Evolutionary conservation across 2,329 filamentous ascomycete species (phyloP), one percentile per base, ranked within the genome.

Genomic region (Cercospora zeae-maydis): DNA sequence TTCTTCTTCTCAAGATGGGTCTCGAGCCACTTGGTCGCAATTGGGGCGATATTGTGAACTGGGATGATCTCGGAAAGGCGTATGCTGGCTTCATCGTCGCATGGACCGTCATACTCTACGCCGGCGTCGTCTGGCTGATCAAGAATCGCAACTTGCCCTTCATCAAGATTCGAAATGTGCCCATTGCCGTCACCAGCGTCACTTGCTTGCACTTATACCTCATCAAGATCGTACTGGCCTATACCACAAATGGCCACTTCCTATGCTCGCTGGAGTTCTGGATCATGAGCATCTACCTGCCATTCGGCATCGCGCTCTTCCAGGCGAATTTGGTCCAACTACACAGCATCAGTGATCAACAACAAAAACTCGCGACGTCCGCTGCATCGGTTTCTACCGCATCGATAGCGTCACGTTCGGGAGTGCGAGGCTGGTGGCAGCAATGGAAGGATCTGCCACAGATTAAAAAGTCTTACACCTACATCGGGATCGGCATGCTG

Each of bases 231-330:
- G 53, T 75, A 9, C 73, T 78, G 3, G 75, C 82, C 59, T 76
- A 75, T 49, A 72, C 74, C 5, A 70, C 73, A 11, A 76, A 76
- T 64, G 74, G 74, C 37, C 65, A 71, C 53, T 75, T 73, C 66
- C 83, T 84, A 0, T 84, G 84, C 58, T 76, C 80, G 19, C 78
- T 79, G 14, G 84, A 88, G 73, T 89, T 81, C 72, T 89, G 86
- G 85, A 81, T 87, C 73, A 89, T 89, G 87, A 82, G 83, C 65
- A 78, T 86, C 60, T 87, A 85, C 72, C 77, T 89, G 2, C 87
- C 87, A 10, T 82, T 86, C 53, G 86, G 87, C 24, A 85, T 89
- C 59, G 86, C 85, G 7, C 75, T 89, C 4, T 88, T 88, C 71
- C 86, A 89, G 70, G 86, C 84, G 21, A 83, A 83, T 63, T 87